A percentile compares a stretch with the other conserved stretches of the same genome.
Conservation (phyloP, 257 asterid genomes). For the Perilla frutescens region DNA sequence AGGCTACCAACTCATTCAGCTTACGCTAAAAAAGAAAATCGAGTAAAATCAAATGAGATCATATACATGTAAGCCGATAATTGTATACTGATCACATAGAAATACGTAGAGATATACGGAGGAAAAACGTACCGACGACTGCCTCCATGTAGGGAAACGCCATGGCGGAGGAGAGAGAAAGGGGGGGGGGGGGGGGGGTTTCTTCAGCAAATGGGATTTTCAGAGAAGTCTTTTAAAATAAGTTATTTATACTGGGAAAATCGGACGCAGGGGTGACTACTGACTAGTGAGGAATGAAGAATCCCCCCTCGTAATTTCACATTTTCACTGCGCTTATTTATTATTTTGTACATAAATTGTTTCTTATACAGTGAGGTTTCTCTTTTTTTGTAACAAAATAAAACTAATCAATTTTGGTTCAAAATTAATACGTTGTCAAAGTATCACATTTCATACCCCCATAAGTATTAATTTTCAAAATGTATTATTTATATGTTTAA, state of each 20-base stretch:
- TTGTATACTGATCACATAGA: background rate
- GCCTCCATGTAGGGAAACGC: conserved; percentile 94
- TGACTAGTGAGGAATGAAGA: too few relatives aligned
- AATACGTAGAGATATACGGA: background rate
- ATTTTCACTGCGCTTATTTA: too few relatives aligned
- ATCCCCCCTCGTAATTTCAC: too few relatives aligned
- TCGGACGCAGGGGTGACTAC: background rate
- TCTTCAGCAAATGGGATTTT: conserved; percentile 17
- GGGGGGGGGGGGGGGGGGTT: background rate
- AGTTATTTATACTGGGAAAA: conserved; percentile 11
- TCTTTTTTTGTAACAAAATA: too few relatives aligned
- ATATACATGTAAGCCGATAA: background rate
- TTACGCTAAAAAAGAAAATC: background rate
- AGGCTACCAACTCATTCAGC: conserved; percentile 14
- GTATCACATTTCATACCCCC: too few relatives aligned
- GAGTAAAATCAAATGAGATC: background rate
- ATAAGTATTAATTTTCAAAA: too few relatives aligned
- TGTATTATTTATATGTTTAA: too few relatives aligned
- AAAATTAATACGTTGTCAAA: too few relatives aligned
- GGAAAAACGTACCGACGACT: conserved; percentile 61
- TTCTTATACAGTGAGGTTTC: too few relatives aligned
- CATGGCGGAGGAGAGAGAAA: conserved; percentile 51
- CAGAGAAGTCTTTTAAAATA: background rate
- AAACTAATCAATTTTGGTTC: too few relatives aligned
- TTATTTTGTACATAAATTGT: too few relatives aligned